phyloP scores from a whole-genome alignment of 257 asterid genomes.

The Solanum rostratum region DNA sequence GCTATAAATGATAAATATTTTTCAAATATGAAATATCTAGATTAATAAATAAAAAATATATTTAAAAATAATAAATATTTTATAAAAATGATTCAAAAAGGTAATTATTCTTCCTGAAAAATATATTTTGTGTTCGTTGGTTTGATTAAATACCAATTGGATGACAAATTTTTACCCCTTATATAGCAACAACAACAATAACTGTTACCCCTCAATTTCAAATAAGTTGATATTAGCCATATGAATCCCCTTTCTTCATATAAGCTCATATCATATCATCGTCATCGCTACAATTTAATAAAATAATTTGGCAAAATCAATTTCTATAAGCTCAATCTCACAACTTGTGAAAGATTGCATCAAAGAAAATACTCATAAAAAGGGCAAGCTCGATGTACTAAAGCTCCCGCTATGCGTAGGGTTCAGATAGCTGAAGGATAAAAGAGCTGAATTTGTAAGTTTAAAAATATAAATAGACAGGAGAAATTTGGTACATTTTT shows the following conservation, averaged over 20 bases:
- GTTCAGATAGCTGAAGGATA: too few species aligned
- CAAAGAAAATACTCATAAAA: not conserved
- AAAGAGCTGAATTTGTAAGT: not conserved
- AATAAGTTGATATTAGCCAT: not conserved
- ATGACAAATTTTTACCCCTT: not conserved
- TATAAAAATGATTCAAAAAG: too few species aligned
- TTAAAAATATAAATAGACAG: not conserved
- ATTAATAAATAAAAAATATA: too few species aligned
- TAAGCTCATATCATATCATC: not conserved
- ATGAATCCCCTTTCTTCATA: not conserved
- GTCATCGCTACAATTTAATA: not conserved
- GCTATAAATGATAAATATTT: too few species aligned
- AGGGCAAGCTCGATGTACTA: too few species aligned
- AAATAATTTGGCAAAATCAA: not conserved
- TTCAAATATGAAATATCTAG: too few species aligned
- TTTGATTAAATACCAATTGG: not conserved
- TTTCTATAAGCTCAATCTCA: not conserved
- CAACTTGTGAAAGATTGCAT: not conserved
- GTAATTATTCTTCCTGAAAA: too few species aligned
- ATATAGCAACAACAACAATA: not conserved
- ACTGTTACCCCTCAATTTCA: not conserved
- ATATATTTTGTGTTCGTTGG: too few species aligned
- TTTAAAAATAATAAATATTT: too few species aligned
- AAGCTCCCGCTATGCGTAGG: too few species aligned
- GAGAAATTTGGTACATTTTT: not conserved